Evolutionary conservation across 78 protist species (phyloP), one percentile per base, ranked within the genome.

Genomic region (Isochrysis galbana): DNA sequence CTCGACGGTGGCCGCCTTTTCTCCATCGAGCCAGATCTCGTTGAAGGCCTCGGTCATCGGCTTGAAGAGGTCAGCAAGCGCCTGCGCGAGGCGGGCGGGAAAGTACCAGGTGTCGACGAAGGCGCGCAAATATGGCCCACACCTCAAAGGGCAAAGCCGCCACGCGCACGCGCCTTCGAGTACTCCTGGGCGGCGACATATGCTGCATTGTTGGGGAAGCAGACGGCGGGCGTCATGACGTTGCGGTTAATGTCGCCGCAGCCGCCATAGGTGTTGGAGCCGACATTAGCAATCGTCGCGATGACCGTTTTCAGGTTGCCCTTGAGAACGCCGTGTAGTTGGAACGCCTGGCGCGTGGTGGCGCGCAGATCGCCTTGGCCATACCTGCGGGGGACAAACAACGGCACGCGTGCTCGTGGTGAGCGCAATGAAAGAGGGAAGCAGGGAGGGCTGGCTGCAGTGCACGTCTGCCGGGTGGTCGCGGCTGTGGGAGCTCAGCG

Each of bases 201-300:
- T 26, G 88, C 88, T 21, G 54, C 25, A 38, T 80, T 80, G 55
- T 42, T 80, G 55, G 47, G 54, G n/a, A 80, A 44, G 25, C 2
- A 0, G 39, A 44, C 88, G 55, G 88, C 55, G 34, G 91, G 74
- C 42, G 21, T 34, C 94, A 94, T 95, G 67, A 96, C 95, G 94
- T 96, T 96, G 39, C 97, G 91, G 89, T 91, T 94, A 84, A 96
- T 95, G 84, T 96, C 97, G 32, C 97, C 97, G 78, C 97, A 96
- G 42, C 96, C 97, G 4, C 96, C 97, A 45, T 93, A 91, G 25
- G 97, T 95, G 39, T 77, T 36, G 34, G 84, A 77, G 84, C 84
- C 91, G 11, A 26, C 67, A 29, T 70, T 69, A 74, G 87, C 94
- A 51, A 92, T 92, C 42, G 69, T 2, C 25, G 91, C 87, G 72